Evolutionary conservation across 192 early-diverging fungal genomes (phyloP), one percentile per base, ranked within the genome.

Genomic region (Thamnidium elegans): DNA sequence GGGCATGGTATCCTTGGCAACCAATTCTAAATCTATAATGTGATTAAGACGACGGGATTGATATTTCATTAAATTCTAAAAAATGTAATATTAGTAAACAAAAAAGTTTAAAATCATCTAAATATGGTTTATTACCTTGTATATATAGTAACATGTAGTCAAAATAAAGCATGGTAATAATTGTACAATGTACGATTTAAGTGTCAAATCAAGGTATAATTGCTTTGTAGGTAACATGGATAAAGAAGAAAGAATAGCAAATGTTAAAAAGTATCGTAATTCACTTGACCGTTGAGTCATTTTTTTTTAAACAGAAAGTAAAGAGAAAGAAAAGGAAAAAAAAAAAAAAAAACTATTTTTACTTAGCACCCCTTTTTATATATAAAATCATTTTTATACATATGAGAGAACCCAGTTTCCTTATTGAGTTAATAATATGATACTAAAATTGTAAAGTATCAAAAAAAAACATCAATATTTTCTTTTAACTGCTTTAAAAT

Each of bases 361-460:
- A 34, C 36, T 56, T 56, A 56, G 55, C 55, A 17, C 55, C 55
- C 19, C 34, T 56, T 56, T 56, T 56, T 56, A 17, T 26, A 3
- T 26, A 26, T 26, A 3, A 26, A 26, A 26, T 26, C 26, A n/a
- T n/a, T n/a, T n/a, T n/a, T n/a, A n/a, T n/a, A n/a, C n/a, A n/a
- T n/a, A n/a, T n/a, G n/a, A n/a, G n/a, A n/a, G n/a, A n/a, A n/a
- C n/a, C n/a, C n/a, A 26, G 26, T 26, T 26, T 26, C 26, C 26
- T 26, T 26, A 26, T 26, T 26, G 26, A 26, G 26, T 26, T 26
- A 26, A 26, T 26, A 26, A 26, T 26, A 26, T 26, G 1, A 26
- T 26, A 26, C 26, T 26, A 26, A 26, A 26, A 26, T 26, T 26
- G 26, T 26, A 26, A 26, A 26, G 1, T 3, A 26, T 26, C 26